Evolutionary conservation across 345 rosid genomes (phyloP), one percentile per base, ranked within the genome.

Genomic region (Gossypium stocksii): DNA sequence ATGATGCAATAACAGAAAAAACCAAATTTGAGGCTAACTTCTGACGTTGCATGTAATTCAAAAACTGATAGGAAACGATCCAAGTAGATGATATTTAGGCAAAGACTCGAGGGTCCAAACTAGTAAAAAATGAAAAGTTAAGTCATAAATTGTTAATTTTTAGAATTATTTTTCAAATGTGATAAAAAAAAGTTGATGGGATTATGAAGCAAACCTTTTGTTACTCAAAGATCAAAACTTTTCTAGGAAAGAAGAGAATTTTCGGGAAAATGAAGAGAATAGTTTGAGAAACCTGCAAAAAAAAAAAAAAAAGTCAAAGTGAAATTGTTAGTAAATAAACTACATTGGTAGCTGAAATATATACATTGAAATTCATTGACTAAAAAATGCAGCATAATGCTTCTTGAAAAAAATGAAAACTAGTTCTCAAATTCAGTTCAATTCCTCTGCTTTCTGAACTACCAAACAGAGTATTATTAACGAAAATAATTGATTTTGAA

Each of bases 141-240:
- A 34, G 7, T 34, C 0, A 34, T 1, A 34, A 15, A 67, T 13
- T 56, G 14, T 22, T 67, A 2, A 4, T n/a, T 64, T 64, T 64
- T 16, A n/a, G 38, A 64, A 64, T 27, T 27, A 12, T 61, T 29
- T 61, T 29, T 12, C 70, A 1, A 66, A 67, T 0, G 12, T 27
- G 23, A 34, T 34, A 34, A 45, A 20, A 61, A 61, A 59, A 48
- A 2, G 10, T 6, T 48, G 13, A 13, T 23, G 15, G 43, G 43
- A 67, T 48, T 48, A 23, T 48, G 57, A 68, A 68, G 72, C 72
- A 49, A 49, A 68, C 72, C 72, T 68, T 48, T 9, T 49, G 23
- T 48, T 3, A 61, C n/a, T 27, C 25, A 10, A 27, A 3, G 57
- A 73, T 57, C 12, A 73, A 60, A 65, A 45, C 68, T 17, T 60